phyloP scores from a whole-genome alignment of 768 basidiomycete species.

The Naganishia vishniacii region DNA sequence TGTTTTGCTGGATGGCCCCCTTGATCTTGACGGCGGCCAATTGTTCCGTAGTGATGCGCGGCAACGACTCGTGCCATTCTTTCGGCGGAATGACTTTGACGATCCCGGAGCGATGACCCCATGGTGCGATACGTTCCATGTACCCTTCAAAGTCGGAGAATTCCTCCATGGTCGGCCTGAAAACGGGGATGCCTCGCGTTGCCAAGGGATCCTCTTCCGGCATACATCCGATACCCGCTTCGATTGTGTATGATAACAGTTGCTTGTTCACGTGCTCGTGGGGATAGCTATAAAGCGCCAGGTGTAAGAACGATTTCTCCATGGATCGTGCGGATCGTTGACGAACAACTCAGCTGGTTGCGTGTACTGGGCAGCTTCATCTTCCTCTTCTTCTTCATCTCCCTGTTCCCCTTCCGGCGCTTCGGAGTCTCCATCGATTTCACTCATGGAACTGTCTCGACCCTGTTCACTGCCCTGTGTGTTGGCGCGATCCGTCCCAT shows the following conservation, averaged over 20 bases:
- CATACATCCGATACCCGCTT: conserved; percentile 29
- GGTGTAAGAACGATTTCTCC: neutral
- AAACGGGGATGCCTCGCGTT: conserved; percentile 78
- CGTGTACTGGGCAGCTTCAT: conserved; percentile 22
- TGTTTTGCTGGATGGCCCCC: conserved; percentile 87
- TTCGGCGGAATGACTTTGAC: conserved; percentile 92
- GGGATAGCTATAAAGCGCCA: conserved; percentile 36
- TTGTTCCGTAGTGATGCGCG: conserved; percentile 61
- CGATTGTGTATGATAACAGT: conserved; percentile 6
- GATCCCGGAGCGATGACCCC: conserved; percentile 86
- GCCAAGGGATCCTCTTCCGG: conserved; percentile 48
- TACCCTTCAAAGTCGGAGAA: conserved; percentile 84
- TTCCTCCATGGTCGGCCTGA: conserved; percentile 87
- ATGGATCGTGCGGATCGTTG: neutral
- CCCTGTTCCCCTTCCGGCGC: neutral
- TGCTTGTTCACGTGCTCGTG: conserved; percentile 38
- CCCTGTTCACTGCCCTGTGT: neutral
- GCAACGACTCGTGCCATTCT: conserved; percentile 75
- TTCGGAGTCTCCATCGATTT: neutral
- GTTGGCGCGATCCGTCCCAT: neutral
- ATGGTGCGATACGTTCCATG: conserved; percentile 76
- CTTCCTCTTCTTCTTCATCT: neutral
- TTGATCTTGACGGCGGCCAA: conserved; percentile 71
- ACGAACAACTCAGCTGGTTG: conserved; percentile 33
- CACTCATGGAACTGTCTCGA: neutral